A percentile compares a stretch with the other conserved stretches of the same genome.
Conservation (phyloP, 345 rosid genomes). For the Litchi chinensis region DNA sequence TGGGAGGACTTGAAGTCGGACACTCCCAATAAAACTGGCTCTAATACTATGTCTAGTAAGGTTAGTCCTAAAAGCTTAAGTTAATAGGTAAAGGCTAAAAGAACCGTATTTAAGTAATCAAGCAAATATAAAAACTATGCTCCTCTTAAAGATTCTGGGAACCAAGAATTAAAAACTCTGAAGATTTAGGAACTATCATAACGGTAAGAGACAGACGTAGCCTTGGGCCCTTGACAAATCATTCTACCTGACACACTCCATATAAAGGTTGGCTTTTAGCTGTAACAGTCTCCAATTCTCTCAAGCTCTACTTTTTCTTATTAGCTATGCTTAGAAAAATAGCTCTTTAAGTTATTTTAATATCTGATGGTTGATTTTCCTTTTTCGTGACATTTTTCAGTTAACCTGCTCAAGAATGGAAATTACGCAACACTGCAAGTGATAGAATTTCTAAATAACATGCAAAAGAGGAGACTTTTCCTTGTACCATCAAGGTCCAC, state of each 20-base stretch:
- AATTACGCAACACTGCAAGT: background rate
- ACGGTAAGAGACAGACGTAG: no score
- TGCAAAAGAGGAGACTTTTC: background rate
- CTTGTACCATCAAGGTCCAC: background rate
- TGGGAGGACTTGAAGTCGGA: no score
- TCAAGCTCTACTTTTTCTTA: background rate
- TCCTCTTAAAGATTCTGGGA: background rate
- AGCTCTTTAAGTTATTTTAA: background rate
- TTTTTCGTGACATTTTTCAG: background rate
- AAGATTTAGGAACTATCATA: background rate
- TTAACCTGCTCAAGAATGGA: background rate
- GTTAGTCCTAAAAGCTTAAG: background rate
- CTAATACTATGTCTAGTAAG: background rate
- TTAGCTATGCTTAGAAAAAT: background rate
- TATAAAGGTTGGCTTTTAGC: background rate
- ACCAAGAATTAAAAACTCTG: no score
- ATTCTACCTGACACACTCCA: background rate
- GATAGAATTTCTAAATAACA: background rate
- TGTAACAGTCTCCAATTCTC: background rate
- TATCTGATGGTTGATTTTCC: background rate
- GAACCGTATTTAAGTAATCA: background rate
- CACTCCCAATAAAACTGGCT: background rate
- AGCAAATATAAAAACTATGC: background rate
- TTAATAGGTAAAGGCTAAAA: no score
- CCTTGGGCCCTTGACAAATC: no score